Conservation (phyloP, 192 early-diverging fungal genomes). For the Haplosporangium gracile region DNA sequence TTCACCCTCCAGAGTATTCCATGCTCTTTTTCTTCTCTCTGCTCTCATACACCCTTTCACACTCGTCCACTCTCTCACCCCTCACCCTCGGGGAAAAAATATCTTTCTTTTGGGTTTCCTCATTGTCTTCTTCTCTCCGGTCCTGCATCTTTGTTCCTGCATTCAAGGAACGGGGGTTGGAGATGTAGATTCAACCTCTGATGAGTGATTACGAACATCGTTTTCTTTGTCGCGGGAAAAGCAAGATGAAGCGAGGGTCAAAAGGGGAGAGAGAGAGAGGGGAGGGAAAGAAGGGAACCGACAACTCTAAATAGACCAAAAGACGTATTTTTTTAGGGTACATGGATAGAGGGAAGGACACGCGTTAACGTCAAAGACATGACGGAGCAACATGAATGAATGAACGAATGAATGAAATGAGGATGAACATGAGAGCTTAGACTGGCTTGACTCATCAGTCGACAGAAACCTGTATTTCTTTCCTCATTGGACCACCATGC, state of each 20-base stretch:
- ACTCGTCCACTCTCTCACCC: background rate
- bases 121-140: background rate
- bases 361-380: too few species aligned
- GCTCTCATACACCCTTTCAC: background rate
- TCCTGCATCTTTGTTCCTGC: background rate
- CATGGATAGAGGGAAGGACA: too few species aligned
- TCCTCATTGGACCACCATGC: too few species aligned
- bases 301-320: background rate
- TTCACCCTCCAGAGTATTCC: background rate
- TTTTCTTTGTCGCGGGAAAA: background rate
- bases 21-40: background rate
- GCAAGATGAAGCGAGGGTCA: conserved; percentile 10
- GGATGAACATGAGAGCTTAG: too few species aligned
- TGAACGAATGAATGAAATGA: too few species aligned
- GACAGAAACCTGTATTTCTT: too few species aligned
- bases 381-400: too few species aligned
- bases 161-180: background rate
- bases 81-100: background rate
- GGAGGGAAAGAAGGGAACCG: background rate
- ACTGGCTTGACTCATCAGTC: too few species aligned
- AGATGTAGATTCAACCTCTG: background rate
- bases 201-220: background rate
- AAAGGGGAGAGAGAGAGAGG: background rate
- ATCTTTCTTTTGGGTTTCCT: background rate
- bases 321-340: background rate